Percentiles rank a stretch among this genome's conserved stretches.
These are phyloP conservation scores for Acmispon strigosus DNA, from an alignment of 306 rosid species.

Conservation along the genomic window DNA sequence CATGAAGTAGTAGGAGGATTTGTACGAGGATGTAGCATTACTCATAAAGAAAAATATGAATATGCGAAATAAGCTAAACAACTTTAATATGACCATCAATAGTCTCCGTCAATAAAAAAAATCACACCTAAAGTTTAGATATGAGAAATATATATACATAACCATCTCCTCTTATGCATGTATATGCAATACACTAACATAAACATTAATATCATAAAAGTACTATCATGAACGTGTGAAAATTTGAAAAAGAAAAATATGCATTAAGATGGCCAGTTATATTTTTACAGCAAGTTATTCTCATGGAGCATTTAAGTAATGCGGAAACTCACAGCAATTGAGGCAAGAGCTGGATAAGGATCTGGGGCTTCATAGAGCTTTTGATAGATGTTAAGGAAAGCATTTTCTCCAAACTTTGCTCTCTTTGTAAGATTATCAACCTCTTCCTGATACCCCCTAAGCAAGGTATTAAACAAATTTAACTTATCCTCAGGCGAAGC, in stretches of 20 bases:
- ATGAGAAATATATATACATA: background rate
- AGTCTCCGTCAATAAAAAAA: too few relatives aligned
- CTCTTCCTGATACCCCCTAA: constrained; percentile 84
- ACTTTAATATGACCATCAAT: too few relatives aligned
- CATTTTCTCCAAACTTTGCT: constrained; percentile 89
- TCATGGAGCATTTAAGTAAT: constrained; percentile 14
- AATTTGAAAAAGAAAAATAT: background rate
- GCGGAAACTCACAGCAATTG: constrained; percentile 60
- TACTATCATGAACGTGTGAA: background rate
- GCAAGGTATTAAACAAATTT: constrained; percentile 57
- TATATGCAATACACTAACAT: background rate
- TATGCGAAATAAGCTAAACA: too few relatives aligned
- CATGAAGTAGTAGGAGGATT: too few relatives aligned
- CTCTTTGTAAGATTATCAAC: constrained; percentile 83
- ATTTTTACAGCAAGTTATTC: too few relatives aligned
- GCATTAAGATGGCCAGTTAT: too few relatives aligned
- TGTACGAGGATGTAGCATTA: too few relatives aligned
- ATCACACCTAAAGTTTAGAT: too few relatives aligned
- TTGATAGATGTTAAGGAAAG: constrained; percentile 87
- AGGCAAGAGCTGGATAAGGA: constrained; percentile 80
- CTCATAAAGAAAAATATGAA: too few relatives aligned
- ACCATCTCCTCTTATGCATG: background rate
- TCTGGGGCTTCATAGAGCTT: constrained; percentile 91
- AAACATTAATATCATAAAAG: background rate
- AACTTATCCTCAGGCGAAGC: constrained; percentile 68